Conservation (phyloP, 2,329 filamentous ascomycete genomes). For the Diplodia scrobiculata region DNA sequence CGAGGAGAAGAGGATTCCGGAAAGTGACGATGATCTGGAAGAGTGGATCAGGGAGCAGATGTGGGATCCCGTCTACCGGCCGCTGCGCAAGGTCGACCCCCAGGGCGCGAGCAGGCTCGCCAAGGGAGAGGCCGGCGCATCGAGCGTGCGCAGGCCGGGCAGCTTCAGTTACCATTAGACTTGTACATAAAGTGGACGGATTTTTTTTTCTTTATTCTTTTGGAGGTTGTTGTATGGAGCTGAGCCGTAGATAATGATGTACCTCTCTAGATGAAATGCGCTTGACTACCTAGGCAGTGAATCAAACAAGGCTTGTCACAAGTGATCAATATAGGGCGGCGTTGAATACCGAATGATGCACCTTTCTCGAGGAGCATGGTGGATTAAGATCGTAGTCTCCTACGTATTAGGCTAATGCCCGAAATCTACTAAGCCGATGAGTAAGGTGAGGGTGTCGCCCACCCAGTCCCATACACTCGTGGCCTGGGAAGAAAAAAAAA, state of each 20-base stretch:
- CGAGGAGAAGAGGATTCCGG: conserved; percentile 66
- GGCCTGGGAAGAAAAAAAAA: background rate
- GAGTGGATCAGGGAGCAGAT: conserved; percentile 77
- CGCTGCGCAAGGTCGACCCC: conserved; percentile 59
- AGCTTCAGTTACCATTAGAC: conserved; percentile 8
- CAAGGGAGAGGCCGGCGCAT: conserved; percentile 58
- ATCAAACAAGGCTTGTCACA: background rate
- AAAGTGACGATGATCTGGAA: conserved; percentile 58
- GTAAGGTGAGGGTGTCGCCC: background rate
- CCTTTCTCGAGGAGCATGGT: background rate
- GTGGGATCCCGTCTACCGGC: conserved; percentile 73
- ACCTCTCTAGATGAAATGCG: background rate
- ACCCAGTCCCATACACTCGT: background rate
- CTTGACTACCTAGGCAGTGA: background rate
- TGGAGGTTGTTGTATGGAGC: background rate
- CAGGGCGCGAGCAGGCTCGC: conserved; percentile 60
- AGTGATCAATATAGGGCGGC: background rate
- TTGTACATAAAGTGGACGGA: background rate
- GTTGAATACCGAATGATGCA: background rate
- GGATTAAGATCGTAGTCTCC: background rate
- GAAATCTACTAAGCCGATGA: background rate
- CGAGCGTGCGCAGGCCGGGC: conserved; percentile 38
- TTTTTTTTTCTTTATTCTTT: no score
- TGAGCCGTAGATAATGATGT: background rate
- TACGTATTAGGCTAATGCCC: background rate